These are phyloP conservation scores for Gyrodon lividus DNA, from an alignment of 768 basidiomycete genomes.

Conservation along the genomic window DNA sequence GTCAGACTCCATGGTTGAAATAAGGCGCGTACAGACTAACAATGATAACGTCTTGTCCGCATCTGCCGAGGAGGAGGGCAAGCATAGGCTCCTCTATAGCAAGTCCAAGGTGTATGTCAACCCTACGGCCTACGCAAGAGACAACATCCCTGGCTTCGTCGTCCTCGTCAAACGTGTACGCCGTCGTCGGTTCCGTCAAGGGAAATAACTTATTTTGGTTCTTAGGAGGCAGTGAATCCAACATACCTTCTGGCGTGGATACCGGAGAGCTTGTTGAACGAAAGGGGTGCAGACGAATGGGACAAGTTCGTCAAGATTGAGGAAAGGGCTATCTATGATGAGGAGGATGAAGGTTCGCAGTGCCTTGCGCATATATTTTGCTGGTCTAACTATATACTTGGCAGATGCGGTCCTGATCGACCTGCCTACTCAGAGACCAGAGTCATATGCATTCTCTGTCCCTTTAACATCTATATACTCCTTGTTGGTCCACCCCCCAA, in stretches of 20 bases:
- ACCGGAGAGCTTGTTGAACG: constrained; percentile 79
- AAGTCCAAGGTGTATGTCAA: constrained; percentile 96
- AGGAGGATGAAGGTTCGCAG: constrained; percentile 70
- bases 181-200: constrained; percentile 14
- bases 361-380: constrained; percentile 4
- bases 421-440: constrained; percentile 76
- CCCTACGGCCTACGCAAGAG: constrained; percentile 86
- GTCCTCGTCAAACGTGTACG: constrained; percentile 86
- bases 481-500: constrained; percentile 80
- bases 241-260: constrained; percentile 90
- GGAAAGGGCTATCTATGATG: constrained; percentile 53
- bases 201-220: constrained; percentile 9
- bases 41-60: constrained; percentile 12
- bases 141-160: constrained; percentile 94
- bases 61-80: constrained; percentile 50
- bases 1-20: constrained; percentile 74
- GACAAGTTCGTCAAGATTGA: constrained; percentile 89
- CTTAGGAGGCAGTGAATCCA: constrained; percentile 71
- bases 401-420: constrained; percentile 84
- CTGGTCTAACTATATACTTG: constrained; percentile 7
- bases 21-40: constrained; percentile 42
- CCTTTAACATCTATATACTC: constrained; percentile 89
- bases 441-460: constrained; percentile 95
- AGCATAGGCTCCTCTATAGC: constrained; percentile 77
- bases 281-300: constrained; percentile 82